A percentile compares a stretch with the other conserved stretches of the same genome.
Conservation (phyloP, 2,329 filamentous ascomycete species). For the Colletotrichum liaoningense region DNA sequence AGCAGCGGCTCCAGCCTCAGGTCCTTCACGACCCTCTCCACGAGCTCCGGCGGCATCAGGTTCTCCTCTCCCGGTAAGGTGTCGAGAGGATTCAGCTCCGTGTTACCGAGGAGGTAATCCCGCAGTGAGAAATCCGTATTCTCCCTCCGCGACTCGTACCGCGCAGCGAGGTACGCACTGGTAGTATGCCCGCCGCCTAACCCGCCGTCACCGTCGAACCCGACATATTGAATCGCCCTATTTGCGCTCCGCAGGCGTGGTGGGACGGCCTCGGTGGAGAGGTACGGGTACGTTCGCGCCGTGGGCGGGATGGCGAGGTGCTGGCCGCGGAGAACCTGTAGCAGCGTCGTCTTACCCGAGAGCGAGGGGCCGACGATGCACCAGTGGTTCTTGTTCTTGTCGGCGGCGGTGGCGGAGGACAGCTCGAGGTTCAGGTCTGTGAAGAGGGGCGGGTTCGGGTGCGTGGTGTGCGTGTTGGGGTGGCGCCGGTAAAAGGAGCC, state of each 20-base stretch:
- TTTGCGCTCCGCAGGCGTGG: slow-evolving; percentile 67
- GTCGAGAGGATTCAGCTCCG: slow-evolving; percentile 80
- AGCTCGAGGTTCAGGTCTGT: slow-evolving; percentile 76
- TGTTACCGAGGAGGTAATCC: slow-evolving; percentile 86
- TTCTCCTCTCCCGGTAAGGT: slow-evolving; percentile 52
- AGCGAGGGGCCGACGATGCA: slow-evolving; percentile 84
- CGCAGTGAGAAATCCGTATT: slow-evolving; percentile 86
- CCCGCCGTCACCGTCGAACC: slow-evolving; percentile 79
- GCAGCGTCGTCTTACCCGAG: slow-evolving; percentile 83
- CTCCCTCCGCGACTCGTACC: slow-evolving; percentile 90
- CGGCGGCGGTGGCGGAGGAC: slow-evolving; percentile 64
- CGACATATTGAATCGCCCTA: slow-evolving; percentile 86
- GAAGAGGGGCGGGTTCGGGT: slow-evolving; percentile 80
- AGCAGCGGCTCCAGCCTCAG: slow-evolving; percentile 77
- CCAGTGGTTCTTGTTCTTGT: slow-evolving; percentile 74
- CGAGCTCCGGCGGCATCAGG: slow-evolving; percentile 59
- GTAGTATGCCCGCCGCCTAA: slow-evolving; percentile 64
- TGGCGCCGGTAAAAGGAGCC: slow-evolving; percentile 87
- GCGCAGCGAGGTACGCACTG: slow-evolving; percentile 87
- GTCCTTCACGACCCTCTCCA: slow-evolving; percentile 75
- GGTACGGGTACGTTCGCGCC: slow-evolving; percentile 82
- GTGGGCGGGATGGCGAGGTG: slow-evolving; percentile 80
- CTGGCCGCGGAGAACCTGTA: slow-evolving; percentile 81
- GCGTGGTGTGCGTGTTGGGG: slow-evolving; percentile 60
- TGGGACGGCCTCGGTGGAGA: slow-evolving; percentile 72